Evolutionary conservation across 768 basidiomycete genomes (phyloP), one percentile per base, ranked within the genome.

Genomic region (Suillus placidus): DNA sequence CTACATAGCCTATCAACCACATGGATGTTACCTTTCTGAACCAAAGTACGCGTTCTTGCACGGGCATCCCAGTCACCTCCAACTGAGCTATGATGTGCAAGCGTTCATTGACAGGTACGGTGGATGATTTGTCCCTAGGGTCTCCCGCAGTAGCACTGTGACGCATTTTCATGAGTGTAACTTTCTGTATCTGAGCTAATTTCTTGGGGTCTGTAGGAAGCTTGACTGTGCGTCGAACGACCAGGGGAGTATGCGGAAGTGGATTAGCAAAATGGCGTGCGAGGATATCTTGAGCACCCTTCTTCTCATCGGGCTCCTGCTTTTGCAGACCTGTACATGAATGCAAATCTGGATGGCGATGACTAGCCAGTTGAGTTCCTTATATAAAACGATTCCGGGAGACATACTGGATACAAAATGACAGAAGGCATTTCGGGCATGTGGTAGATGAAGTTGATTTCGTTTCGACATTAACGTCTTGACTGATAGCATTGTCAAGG

Each of bases 151-250:
- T 69, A 13, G 93, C 93, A 45, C 80, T 82, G 72, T 90, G 91
- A 62, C 88, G 87, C 83, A 94, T 84, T 72, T 87, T 91, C 84
- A 94, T 91, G 6, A 88, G 72, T 70, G 88, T 85, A 20, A 93
- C 72, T 69, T 85, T 87, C 64, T 82, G 82, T 65, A 82, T 74
- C 67, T 87, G 84, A 1, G 83, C 85, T 26, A 84, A 72, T 68
- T 87, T 87, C 62, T 78, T 80, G 9, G 87, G 83, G 69, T 88
- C 84, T 14, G 79, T 80, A 7, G 84, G 81, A 45, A 74, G 69
- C 67, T 80, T 81, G 42, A 64, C 68, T 34, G 63, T 66, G 60
- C 70, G 73, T n/a, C 69, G 76, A 12, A 67, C 65, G 14, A 70
- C 75, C n/a, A 70, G 55, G 20, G 78, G 73, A 40, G 78, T 60